phyloP scores from a whole-genome alignment of 257 asterid species.

The Solanum virginianum region DNA sequence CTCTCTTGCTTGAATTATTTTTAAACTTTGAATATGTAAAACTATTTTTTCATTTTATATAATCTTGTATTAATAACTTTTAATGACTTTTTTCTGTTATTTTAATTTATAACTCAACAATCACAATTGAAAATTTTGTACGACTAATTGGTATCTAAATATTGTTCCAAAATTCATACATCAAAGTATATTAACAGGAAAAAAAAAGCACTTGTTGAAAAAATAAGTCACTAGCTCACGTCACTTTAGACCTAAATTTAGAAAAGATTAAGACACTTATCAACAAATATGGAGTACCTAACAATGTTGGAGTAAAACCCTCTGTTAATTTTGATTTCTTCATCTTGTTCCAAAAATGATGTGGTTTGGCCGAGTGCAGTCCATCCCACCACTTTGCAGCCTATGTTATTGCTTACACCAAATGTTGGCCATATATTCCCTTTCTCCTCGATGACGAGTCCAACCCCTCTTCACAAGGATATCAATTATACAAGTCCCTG shows the following conservation, averaged over 20 bases:
- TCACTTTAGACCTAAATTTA: not conserved
- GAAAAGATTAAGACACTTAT: not conserved
- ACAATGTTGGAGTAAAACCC: too few relatives aligned
- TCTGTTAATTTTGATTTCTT: not conserved
- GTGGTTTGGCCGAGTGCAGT: not conserved
- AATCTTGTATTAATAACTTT: too few relatives aligned
- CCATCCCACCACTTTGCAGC: not conserved
- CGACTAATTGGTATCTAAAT: not conserved
- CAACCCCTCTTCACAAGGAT: constrained; percentile 7
- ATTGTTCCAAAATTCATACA: not conserved
- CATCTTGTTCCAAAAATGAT: not conserved
- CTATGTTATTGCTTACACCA: not conserved
- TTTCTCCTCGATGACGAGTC: not conserved
- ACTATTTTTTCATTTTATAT: too few relatives aligned
- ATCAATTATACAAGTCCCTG: constrained; percentile 4
- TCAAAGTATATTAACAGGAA: not conserved
- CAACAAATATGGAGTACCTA: not conserved
- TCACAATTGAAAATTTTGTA: not conserved
- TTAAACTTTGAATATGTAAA: too few relatives aligned
- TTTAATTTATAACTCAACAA: not conserved
- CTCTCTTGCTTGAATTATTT: too few relatives aligned
- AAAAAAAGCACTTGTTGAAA: not conserved
- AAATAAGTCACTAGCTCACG: not conserved
- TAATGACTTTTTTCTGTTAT: not conserved
- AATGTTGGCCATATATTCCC: not conserved